phyloP scores from a whole-genome alignment of 345 rosid species.

The Conringia planisiliqua region DNA sequence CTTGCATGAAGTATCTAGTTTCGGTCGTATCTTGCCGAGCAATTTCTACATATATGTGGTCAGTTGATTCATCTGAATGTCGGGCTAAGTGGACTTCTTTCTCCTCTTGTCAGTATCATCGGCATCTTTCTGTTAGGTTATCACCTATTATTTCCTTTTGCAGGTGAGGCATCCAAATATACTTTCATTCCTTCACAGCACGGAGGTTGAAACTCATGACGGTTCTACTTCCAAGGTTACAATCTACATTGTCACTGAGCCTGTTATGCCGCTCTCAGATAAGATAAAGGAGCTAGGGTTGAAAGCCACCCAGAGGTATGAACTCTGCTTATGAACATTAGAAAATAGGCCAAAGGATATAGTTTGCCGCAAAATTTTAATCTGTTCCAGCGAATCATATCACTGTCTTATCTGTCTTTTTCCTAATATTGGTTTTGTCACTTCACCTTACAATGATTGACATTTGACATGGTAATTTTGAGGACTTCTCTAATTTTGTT shows the following conservation, averaged over 20 bases:
- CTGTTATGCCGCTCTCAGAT: slow-evolving; percentile 94
- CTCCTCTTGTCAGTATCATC: neutral
- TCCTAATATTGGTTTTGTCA: neutral
- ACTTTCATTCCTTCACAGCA: slow-evolving; percentile 87
- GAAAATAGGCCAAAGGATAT: neutral
- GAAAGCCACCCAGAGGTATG: slow-evolving; percentile 84
- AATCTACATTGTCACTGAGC: slow-evolving; percentile 93
- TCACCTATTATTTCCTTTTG: slow-evolving; percentile 15
- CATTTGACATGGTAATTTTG: neutral
- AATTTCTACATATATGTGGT: neutral
- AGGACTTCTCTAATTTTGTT: neutral
- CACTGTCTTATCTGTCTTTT: neutral
- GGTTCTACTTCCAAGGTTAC: slow-evolving; percentile 68
- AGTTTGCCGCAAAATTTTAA: neutral
- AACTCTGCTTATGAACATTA: slow-evolving; percentile 3
- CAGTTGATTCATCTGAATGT: slow-evolving; percentile 1
- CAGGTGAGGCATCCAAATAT: slow-evolving; percentile 99
- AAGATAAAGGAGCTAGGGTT: slow-evolving; percentile 93
- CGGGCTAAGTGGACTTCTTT: neutral
- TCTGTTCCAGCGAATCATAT: neutral
- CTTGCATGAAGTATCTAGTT: neutral
- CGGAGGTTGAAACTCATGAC: slow-evolving; percentile 81
- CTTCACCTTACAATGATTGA: neutral
- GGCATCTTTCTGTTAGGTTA: neutral
- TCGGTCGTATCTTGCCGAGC: neutral